Evolutionary conservation across 306 rosid genomes (phyloP), one percentile per base, ranked within the genome.

Genomic region (Lathyrus aphaca): DNA sequence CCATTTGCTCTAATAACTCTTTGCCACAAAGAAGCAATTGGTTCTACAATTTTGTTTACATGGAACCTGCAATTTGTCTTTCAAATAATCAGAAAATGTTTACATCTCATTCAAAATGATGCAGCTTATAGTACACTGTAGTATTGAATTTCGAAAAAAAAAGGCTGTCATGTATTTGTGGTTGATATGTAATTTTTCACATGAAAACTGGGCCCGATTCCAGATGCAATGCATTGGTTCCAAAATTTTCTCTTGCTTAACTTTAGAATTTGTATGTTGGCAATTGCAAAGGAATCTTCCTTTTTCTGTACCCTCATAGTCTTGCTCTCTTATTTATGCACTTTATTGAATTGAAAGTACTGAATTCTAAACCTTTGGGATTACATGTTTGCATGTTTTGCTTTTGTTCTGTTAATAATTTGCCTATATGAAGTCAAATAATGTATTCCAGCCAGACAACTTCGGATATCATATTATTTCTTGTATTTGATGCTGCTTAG

Each of bases 41-140:
- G 69, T 66, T 68, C 40, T 60, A 32, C 67, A 5, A 35, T 50
- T 42, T 68, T 79, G 38, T 53, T 66, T 53, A n/a, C 48, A 1
- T 68, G 72, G 16, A 74, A 50, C 49, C 27, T 61, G 71, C 40
- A 38, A 35, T 51, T 5, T 43, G 65, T 35, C 51, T 39, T 77
- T 77, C 57, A 56, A 44, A 17, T 29, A 25, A n/a, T 35, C 25
- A 35, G 19, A 46, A 9, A 45, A 10, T 14, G 12, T 65, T 72
- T 78, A 57, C 58, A 13, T 6, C 49, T 37, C 48, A 13, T 57
- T 15, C n/a, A 37, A 49, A 72, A 16, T 17, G 50, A 45, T 65
- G 64, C 30, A 27, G 49, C 45, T 40, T 76, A 14, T 62, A 30
- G 19, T 43, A 45, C 14, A n/a, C 60, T 48, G 13, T n/a, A 37